Evolutionary conservation across 2,329 filamentous ascomycete genomes (phyloP).

Genomic region (Aaosphaeria arxii): DNA sequence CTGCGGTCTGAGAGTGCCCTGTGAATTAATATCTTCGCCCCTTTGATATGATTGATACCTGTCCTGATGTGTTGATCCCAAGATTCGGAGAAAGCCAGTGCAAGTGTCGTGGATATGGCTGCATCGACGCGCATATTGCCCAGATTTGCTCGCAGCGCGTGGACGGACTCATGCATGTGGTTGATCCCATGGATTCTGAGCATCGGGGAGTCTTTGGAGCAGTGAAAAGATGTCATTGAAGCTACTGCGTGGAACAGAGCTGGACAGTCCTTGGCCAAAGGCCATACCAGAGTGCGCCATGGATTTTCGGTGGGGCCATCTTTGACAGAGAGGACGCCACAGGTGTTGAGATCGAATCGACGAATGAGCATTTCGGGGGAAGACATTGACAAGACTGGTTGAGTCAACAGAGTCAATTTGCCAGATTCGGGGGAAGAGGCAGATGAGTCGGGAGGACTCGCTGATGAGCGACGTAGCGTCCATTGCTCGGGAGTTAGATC

Average conservation of each 20-base stretch:
- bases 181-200: constrained; percentile 63
- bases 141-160: constrained; percentile 58
- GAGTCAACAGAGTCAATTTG: constrained; percentile 30
- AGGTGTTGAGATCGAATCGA: constrained; percentile 64
- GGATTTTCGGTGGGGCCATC: constrained; percentile 68
- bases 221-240: constrained; percentile 68
- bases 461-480: constrained; percentile 38
- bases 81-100: constrained; percentile 66
- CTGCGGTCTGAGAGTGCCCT: constrained; percentile 54
- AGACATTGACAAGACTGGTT: constrained; percentile 48
- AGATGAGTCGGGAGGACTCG: constrained; percentile 33
- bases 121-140: constrained; percentile 62
- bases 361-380: constrained; percentile 62
- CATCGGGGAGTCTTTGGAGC: constrained; percentile 54
- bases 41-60: constrained; percentile 67
- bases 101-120: constrained; percentile 67
- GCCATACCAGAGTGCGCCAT: constrained; percentile 70
- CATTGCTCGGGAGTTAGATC: constrained; percentile 31
- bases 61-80: constrained; percentile 70
- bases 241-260: constrained; percentile 67
- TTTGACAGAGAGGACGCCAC: constrained; percentile 68
- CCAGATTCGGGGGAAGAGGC: constrained; percentile 28
- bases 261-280: constrained; percentile 60
- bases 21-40: constrained; percentile 62
- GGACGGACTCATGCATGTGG: constrained; percentile 65